Percentiles rank a stretch among this genome's conserved stretches.
These are phyloP conservation scores for Trifolium pratense DNA, from an alignment of 306 rosid genomes.

Conservation along the genomic window DNA sequence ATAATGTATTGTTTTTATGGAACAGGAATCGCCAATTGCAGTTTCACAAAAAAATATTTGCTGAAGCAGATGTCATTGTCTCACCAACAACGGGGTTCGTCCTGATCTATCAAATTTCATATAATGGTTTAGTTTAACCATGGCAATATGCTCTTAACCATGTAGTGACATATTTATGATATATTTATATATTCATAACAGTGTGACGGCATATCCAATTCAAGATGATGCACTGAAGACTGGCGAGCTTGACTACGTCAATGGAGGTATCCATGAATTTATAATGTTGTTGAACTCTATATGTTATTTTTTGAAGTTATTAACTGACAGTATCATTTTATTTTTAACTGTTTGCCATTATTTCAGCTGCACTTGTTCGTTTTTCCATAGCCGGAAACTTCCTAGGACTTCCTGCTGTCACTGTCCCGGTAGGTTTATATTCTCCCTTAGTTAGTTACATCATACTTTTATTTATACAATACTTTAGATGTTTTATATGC, in stretches of 20 bases:
- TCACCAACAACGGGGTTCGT: constrained; percentile 87
- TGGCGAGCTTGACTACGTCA: constrained; percentile 94
- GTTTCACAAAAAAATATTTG: constrained; percentile 73
- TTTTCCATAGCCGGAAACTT: constrained; percentile 91
- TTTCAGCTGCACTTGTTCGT: constrained; percentile 89
- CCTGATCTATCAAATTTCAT: constrained; percentile 34
- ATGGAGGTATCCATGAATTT: constrained; percentile 70
- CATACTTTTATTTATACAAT: not conserved
- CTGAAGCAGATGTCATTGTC: constrained; percentile 84
- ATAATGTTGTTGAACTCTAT: constrained; percentile 21
- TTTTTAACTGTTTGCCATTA: constrained; percentile 12
- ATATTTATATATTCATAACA: constrained; percentile 41
- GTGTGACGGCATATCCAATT: constrained; percentile 91
- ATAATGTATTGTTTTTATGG: not conserved
- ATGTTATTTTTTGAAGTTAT: not conserved
- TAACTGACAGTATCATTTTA: not conserved
- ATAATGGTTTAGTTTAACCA: not conserved
- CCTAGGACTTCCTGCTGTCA: constrained; percentile 89
- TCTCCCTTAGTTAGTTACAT: not conserved
- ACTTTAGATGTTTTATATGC: constrained; percentile 8
- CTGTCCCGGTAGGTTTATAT: constrained; percentile 70
- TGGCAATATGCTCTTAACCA: not conserved
- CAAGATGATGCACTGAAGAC: constrained; percentile 77
- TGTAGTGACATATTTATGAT: constrained; percentile 20
- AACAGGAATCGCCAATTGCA: constrained; percentile 87